Evolutionary conservation across 495 filamentous ascomycete species (phyloP).

Genomic region (Penicillium herquei): DNA sequence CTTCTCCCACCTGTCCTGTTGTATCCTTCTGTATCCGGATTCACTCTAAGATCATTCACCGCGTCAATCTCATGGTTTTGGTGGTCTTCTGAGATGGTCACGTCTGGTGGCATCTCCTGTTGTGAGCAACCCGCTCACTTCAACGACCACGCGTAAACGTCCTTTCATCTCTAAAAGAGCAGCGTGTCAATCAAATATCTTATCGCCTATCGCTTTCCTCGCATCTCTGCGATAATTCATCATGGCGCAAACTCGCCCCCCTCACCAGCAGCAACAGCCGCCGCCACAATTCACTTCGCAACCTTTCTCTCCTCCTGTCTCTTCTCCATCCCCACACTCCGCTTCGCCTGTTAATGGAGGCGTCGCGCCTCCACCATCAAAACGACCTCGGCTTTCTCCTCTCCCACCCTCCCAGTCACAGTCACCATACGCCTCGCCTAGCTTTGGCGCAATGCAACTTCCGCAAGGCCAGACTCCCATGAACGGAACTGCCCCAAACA

Average conservation of each 20-base stretch:
- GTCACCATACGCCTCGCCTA: conserved; percentile 36
- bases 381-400: conserved; percentile 69
- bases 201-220: not conserved
- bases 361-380: conserved; percentile 51
- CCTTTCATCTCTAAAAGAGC: conserved; percentile 24
- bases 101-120: conserved; percentile 39
- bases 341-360: conserved; percentile 42
- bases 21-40: conserved; percentile 13
- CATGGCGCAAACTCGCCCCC: conserved; percentile 65
- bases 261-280: conserved; percentile 26
- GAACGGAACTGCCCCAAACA: conserved; percentile 36
- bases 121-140: conserved; percentile 46
- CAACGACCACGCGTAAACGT: conserved; percentile 38
- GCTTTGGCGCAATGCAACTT: conserved; percentile 43
- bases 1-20: conserved; percentile 2
- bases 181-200: conserved; percentile 9
- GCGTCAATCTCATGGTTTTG: conserved; percentile 22
- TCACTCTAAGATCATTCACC: not conserved
- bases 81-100: conserved; percentile 44
- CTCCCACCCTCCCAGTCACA: conserved; percentile 52
- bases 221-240: conserved; percentile 19
- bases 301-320: conserved; percentile 55
- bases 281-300: conserved; percentile 46
- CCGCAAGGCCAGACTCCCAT: conserved; percentile 43
- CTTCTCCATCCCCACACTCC: conserved; percentile 48